Percentiles rank a stretch among this genome's conserved stretches.
phyloP scores from a whole-genome alignment of 441 rosid species.

The Pelargonium cotyledonis region DNA sequence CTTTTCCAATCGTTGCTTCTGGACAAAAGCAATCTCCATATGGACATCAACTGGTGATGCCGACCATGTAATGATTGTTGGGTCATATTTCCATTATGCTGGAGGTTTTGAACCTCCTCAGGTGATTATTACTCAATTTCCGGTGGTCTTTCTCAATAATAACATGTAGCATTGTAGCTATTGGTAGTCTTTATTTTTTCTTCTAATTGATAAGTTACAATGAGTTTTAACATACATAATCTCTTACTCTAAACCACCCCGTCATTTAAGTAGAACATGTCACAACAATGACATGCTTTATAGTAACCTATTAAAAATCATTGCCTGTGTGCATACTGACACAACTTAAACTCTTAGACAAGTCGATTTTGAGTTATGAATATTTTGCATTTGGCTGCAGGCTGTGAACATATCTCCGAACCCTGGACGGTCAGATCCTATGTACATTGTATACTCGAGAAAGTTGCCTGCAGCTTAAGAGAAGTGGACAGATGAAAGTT shows the following conservation, averaged over 20 bases:
- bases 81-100: constrained; percentile 84
- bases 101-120: constrained; percentile 90
- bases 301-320: too few species aligned
- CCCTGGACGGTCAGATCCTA: constrained; percentile 79
- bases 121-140: constrained; percentile 31
- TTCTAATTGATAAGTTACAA: too few species aligned
- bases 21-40: constrained; percentile 87
- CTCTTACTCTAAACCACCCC: too few species aligned
- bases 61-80: constrained; percentile 80
- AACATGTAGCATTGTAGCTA: background rate
- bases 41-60: constrained; percentile 91
- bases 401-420: constrained; percentile 91
- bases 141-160: too few species aligned
- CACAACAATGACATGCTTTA: too few species aligned
- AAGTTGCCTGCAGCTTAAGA: constrained; percentile 45
- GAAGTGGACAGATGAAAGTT: background rate
- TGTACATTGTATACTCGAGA: constrained; percentile 72
- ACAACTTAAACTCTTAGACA: too few species aligned
- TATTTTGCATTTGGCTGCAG: constrained; percentile 28
- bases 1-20: constrained; percentile 91
- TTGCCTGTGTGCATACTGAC: too few species aligned
- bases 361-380: background rate
- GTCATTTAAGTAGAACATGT: too few species aligned
- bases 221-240: too few species aligned
- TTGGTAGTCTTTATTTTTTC: background rate